phyloP scores from a whole-genome alignment of 2,329 filamentous ascomycete species.

The Botrytis aclada region DNA sequence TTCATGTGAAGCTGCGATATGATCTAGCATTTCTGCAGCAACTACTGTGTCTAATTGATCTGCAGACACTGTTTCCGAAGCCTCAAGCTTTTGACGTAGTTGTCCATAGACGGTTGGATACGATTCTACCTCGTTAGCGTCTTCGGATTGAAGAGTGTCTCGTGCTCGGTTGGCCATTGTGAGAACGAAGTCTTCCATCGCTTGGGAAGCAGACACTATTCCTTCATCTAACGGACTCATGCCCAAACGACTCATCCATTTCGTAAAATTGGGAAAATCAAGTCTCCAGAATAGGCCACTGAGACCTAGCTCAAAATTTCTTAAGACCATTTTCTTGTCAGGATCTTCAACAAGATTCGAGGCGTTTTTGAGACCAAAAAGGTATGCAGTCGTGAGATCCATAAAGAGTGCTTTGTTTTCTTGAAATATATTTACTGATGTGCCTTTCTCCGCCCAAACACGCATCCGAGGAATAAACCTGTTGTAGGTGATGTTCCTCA shows the following conservation, averaged over 20 bases:
- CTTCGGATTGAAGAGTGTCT: neutral
- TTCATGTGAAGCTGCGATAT: slow-evolving; percentile 72
- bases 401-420: slow-evolving; percentile 6
- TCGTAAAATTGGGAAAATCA: neutral
- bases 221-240: neutral
- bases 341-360: neutral
- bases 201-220: neutral
- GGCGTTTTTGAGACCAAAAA: neutral
- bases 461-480: neutral
- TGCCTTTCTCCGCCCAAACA: neutral
- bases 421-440: neutral
- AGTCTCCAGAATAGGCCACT: neutral
- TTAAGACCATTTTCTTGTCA: neutral
- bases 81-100: neutral
- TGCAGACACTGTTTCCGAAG: neutral
- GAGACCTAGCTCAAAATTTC: neutral
- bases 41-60: slow-evolving; percentile 36
- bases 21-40: slow-evolving; percentile 70
- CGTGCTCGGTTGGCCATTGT: neutral
- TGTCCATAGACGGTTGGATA: neutral
- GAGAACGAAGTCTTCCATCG: neutral
- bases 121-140: neutral
- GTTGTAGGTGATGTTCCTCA: neutral
- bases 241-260: neutral
- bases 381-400: neutral